phyloP scores from a whole-genome alignment of 441 rosid species.

The Populus hybrid region DNA sequence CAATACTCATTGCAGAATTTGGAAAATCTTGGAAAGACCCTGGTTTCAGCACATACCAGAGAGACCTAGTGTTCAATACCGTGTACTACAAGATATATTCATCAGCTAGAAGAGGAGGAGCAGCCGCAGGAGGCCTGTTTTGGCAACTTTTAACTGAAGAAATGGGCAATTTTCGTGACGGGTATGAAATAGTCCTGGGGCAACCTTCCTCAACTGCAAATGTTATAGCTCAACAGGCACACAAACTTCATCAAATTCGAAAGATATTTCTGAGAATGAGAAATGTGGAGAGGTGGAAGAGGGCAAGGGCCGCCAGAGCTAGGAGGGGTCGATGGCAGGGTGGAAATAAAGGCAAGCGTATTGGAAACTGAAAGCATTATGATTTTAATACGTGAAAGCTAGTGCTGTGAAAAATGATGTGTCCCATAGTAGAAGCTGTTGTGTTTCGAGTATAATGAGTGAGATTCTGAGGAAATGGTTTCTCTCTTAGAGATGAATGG shows the following conservation, averaged over 20 bases:
- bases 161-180: constrained; percentile 57
- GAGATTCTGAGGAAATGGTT: constrained; percentile 6
- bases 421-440: neutral
- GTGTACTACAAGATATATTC: constrained; percentile 52
- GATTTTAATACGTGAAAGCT: no score
- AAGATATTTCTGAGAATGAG: constrained; percentile 65
- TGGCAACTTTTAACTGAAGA: constrained; percentile 71
- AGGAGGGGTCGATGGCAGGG: constrained; percentile 26
- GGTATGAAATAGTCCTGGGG: constrained; percentile 49
- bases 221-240: constrained; percentile 68
- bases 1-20: constrained; percentile 56
- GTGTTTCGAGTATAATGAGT: neutral
- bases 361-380: constrained; percentile 29
- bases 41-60: constrained; percentile 40
- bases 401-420: neutral
- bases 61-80: constrained; percentile 50
- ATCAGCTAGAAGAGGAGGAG: constrained; percentile 61
- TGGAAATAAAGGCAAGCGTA: constrained; percentile 33
- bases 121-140: constrained; percentile 56
- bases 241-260: constrained; percentile 53
- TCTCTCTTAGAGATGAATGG: constrained; percentile 45
- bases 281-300: constrained; percentile 59
- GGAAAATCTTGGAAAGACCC: constrained; percentile 49
- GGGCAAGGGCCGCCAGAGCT: constrained; percentile 33
- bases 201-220: constrained; percentile 62